phyloP scores from a whole-genome alignment of 139 green algal genomes.

The Picochlorum sp. region DNA sequence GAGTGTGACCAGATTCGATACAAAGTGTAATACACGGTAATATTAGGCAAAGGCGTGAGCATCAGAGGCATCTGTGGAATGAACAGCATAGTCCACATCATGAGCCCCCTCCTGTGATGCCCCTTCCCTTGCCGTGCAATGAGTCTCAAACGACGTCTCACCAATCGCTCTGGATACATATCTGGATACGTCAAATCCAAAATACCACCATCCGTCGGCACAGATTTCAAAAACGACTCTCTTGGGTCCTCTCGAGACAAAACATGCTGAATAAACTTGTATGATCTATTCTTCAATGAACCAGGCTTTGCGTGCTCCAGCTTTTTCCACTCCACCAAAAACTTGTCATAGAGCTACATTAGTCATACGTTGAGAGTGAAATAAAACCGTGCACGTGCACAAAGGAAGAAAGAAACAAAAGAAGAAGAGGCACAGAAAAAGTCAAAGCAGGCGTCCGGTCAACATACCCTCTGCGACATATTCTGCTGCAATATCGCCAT shows the following conservation, averaged over 20 bases:
- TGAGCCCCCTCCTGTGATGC: conserved; percentile 24
- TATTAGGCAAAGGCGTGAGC: conserved; percentile 51
- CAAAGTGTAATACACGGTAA: conserved; percentile 61
- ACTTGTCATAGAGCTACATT: not conserved
- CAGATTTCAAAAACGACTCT: conserved; percentile 49
- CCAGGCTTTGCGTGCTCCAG: conserved; percentile 30
- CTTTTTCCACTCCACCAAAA: conserved; percentile 37
- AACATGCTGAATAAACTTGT: conserved; percentile 32
- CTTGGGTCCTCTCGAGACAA: conserved; percentile 41
- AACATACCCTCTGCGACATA: not conserved
- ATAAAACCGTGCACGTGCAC: not conserved
- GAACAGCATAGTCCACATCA: conserved; percentile 23
- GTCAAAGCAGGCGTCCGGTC: not conserved
- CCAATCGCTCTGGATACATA: conserved; percentile 29
- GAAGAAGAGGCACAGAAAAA: not conserved
- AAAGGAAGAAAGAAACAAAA: not conserved
- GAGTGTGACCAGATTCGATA: conserved; percentile 51
- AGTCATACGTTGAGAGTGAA: not conserved
- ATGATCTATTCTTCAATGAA: conserved; percentile 27
- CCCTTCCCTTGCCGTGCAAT: conserved; percentile 22
- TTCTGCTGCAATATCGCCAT: conserved; percentile 8
- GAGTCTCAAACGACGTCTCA: conserved; percentile 44
- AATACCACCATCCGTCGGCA: conserved; percentile 18
- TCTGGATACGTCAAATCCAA: conserved; percentile 44
- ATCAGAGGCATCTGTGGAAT: conserved; percentile 29